Conservation (phyloP, 2,329 filamentous ascomycete genomes). For the Penicillium hesseltinei region DNA sequence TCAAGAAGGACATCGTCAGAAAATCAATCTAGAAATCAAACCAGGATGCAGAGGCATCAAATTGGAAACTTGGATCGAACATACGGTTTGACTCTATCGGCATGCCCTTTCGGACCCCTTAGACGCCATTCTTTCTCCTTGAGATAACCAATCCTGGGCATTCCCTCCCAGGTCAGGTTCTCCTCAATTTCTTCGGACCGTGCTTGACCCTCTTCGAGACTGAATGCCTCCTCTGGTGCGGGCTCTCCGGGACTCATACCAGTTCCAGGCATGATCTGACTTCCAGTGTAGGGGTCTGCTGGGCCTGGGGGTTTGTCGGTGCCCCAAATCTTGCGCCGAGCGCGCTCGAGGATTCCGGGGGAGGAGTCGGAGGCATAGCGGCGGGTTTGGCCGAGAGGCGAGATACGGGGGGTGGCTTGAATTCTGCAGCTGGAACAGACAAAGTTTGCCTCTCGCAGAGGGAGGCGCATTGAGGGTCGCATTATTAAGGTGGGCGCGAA, state of each 20-base stretch:
- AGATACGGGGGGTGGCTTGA: conserved; percentile 33
- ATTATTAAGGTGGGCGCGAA: conserved; percentile 30
- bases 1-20: neutral
- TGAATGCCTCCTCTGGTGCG: neutral
- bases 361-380: conserved; percentile 36
- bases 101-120: conserved; percentile 32
- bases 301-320: conserved; percentile 50
- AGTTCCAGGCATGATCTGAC: conserved; percentile 11
- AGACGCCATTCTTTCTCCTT: conserved; percentile 38
- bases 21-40: neutral
- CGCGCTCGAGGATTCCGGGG: conserved; percentile 44
- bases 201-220: neutral
- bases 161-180: conserved; percentile 47
- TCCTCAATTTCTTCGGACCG: conserved; percentile 5
- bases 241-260: neutral
- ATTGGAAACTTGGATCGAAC: conserved; percentile 16
- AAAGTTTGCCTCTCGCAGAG: conserved; percentile 39
- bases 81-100: conserved; percentile 45
- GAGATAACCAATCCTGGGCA: conserved; percentile 55
- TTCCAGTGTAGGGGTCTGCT: conserved; percentile 49
- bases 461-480: conserved; percentile 39
- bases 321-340: conserved; percentile 51
- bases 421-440: conserved; percentile 44
- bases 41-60: neutral
- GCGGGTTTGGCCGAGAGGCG: conserved; percentile 34